These are phyloP conservation scores for Haematococcus lacustris DNA, from an alignment of 139 green algal genomes.

Conservation along the genomic window DNA sequence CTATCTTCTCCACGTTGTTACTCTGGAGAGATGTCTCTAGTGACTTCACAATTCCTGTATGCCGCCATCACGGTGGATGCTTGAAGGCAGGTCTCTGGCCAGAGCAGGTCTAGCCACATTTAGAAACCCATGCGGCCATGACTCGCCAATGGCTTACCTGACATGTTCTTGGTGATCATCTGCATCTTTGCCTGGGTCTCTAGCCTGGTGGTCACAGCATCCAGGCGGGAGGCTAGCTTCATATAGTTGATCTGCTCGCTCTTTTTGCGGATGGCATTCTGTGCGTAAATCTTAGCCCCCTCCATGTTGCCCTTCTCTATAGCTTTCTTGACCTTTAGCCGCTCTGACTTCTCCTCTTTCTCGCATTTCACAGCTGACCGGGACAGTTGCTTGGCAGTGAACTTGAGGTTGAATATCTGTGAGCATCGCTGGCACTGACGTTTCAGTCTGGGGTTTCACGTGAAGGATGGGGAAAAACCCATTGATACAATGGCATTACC, in stretches of 20 bases:
- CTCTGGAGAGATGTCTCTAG: slow-evolving; percentile 73
- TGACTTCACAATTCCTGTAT: slow-evolving; percentile 92
- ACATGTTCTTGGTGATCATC: slow-evolving; percentile 88
- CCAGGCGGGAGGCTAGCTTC: slow-evolving; percentile 77
- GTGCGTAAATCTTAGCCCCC: slow-evolving; percentile 51
- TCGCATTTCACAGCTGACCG: slow-evolving; percentile 78
- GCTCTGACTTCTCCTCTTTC: slow-evolving; percentile 91
- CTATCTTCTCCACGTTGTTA: slow-evolving; percentile 91
- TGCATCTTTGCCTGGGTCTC: slow-evolving; percentile 58
- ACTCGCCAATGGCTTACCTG: no score
- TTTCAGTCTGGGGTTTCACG: no score
- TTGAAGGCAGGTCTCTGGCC: no score
- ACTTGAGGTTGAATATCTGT: slow-evolving; percentile 96
- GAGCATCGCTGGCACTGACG: no score
- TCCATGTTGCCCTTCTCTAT: slow-evolving; percentile 97
- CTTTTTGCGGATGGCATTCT: slow-evolving; percentile 86
- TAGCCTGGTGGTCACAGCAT: slow-evolving; percentile 73
- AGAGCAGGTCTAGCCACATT: no score
- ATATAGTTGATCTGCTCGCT: slow-evolving; percentile 94
- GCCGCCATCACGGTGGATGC: no score
- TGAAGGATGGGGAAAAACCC: no score
- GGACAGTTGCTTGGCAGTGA: slow-evolving; percentile 86
- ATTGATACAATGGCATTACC: no score
- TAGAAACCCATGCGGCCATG: no score
- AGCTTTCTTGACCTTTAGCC: slow-evolving; percentile 92